These are phyloP conservation scores for Apophysomyces elegans DNA, from an alignment of 371 early-diverging fungal species.

Conservation along the genomic window DNA sequence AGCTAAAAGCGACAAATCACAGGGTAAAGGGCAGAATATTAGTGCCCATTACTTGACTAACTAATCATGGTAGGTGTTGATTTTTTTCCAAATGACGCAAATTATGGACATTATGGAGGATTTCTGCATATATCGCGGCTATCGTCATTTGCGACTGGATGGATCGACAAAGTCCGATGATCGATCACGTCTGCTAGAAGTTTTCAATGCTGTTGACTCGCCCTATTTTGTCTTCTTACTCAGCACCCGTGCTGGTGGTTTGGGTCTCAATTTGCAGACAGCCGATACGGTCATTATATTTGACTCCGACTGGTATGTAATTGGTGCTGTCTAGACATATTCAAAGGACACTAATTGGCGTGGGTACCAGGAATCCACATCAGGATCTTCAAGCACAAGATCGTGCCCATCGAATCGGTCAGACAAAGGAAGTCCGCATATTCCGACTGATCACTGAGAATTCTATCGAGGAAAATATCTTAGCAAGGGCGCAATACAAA, in stretches of 20 bases:
- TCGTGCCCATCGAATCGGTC: slow-evolving; percentile 99
- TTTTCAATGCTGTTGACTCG: slow-evolving; percentile 86
- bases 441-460: slow-evolving; percentile 95
- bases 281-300: slow-evolving; percentile 99
- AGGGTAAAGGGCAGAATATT: slow-evolving; percentile 50
- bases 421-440: slow-evolving; percentile 99
- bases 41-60: background rate
- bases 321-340: background rate
- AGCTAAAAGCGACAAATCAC: slow-evolving; percentile 87
- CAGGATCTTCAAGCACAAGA: slow-evolving; percentile 99
- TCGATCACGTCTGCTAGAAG: slow-evolving; percentile 81
- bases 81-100: slow-evolving; percentile 99
- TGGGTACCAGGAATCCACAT: slow-evolving; percentile 87
- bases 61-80: slow-evolving; percentile 63
- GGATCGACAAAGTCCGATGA: slow-evolving; percentile 95
- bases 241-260: slow-evolving; percentile 99
- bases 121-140: slow-evolving; percentile 81
- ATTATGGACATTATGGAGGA: slow-evolving; percentile 98
- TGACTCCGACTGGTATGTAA: slow-evolving; percentile 95
- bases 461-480: slow-evolving; percentile 97
- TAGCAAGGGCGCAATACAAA: slow-evolving; percentile 96
- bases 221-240: slow-evolving; percentile 94
- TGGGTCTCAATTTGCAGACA: slow-evolving; percentile 98
- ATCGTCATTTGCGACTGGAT: slow-evolving; percentile 91
- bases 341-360: slow-evolving; percentile 18